Evolutionary conservation across 352 stramenopile genomes (phyloP), one percentile per base, ranked within the genome.

Genomic region (Phytophthora chlamydospora): DNA sequence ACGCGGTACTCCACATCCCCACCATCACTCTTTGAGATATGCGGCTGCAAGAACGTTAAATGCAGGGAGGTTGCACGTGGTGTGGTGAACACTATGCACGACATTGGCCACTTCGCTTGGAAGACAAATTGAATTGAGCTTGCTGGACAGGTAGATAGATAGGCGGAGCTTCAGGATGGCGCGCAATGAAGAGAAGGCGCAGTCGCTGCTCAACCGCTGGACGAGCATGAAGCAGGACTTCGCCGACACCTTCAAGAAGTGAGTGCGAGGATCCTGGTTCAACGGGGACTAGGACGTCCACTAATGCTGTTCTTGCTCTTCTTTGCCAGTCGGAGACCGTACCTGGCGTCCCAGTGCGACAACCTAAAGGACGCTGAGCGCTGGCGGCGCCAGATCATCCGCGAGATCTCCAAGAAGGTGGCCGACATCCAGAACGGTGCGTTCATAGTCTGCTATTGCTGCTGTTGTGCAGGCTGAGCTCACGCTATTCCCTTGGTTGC

Each of bases 181-280:
- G 27, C 92, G 97, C 58, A 98, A 98, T 73, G 97, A 99, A 70
- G 97, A 99, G 88, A 99, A 99, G 74, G 95, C 96, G 61, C 92
- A 98, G 75, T 93, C 88, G 51, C 97, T 99, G 87, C 80, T 99
- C 58, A 99, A 99, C 77, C 97, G 98, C 89, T 99, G 97, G 97
- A 96, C 97, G 60, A 89, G 83, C 31, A 98, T 99, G 93, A 98
- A 98, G 41, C 85, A 98, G 66, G 83, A 98, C 61, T 91, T 97
- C 57, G 78, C 76, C 21, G 80, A 88, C 52, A 92, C 83, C 31
- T 91, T 94, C 60, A 89, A 91, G 54, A 89, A 88, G 85, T 93
- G 45, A 40, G 75, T 72, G 19, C 4, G 24, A 29, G 2, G 24
- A 29, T 11, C 19, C 7, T 9, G 19, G 39, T n/a, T 14, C 16